These are phyloP conservation scores for Rhynchospora tenuis DNA, from an alignment of 176 grass and related monocot species.

Conservation along the genomic window DNA sequence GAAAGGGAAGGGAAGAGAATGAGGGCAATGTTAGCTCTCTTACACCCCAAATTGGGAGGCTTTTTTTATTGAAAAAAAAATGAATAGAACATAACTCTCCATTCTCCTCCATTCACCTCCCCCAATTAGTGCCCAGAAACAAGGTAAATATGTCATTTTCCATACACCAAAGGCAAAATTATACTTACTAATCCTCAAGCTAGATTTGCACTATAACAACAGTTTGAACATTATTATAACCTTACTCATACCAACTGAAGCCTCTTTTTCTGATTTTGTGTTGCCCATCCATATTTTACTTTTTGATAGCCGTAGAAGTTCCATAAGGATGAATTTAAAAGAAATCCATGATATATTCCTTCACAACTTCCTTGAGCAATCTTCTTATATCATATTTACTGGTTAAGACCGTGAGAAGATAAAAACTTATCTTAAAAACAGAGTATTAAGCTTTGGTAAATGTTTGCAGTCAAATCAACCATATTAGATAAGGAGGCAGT, in stretches of 20 bases:
- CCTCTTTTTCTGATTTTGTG: background rate
- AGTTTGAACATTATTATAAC: background rate
- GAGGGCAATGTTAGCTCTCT: too few species aligned
- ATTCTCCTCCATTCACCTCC: too few species aligned
- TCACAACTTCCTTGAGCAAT: background rate
- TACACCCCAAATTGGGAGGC: too few species aligned
- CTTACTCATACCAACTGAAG: background rate
- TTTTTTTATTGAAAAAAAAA: too few species aligned
- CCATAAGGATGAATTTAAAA: background rate
- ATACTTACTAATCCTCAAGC: background rate
- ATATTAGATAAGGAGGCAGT: slow-evolving; percentile 70
- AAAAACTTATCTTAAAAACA: background rate
- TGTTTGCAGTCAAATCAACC: slow-evolving; percentile 54
- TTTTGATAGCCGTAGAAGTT: background rate
- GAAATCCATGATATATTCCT: background rate
- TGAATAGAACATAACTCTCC: too few species aligned
- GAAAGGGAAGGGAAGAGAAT: too few species aligned
- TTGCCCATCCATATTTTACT: background rate
- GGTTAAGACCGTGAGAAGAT: background rate
- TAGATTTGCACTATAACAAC: background rate
- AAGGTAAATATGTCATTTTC: background rate
- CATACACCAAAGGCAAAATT: background rate
- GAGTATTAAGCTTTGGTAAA: background rate
- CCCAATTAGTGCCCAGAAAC: too few species aligned
- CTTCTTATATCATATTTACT: background rate